Evolutionary conservation across 2,329 filamentous ascomycete genomes (phyloP).

Genomic region (Mycocentrospora acerina): DNA sequence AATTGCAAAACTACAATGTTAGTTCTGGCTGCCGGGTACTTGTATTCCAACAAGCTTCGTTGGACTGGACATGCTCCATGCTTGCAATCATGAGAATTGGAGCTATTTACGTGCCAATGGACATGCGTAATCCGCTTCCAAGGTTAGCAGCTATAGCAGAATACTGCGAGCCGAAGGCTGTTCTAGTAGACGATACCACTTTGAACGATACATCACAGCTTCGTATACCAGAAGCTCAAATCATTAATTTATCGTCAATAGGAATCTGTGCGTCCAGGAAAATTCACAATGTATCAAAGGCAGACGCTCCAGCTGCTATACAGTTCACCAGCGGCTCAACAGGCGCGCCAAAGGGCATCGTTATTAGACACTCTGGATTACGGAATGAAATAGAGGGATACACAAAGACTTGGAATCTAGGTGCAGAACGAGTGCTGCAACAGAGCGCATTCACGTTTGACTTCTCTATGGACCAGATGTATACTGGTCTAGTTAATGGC

Average conservation of each 20-base stretch:
- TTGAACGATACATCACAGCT: background rate
- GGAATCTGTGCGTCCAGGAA: no score
- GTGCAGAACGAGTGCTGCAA: no score
- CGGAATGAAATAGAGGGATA: constrained; percentile 47
- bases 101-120: constrained; percentile 41
- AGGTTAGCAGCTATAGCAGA: background rate
- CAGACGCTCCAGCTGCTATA: constrained; percentile 53
- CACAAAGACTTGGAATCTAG: no score
- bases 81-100: constrained; percentile 46
- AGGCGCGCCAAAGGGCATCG: constrained; percentile 57
- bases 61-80: constrained; percentile 42
- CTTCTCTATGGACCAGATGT: constrained; percentile 45
- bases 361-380: background rate
- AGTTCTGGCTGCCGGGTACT: background rate
- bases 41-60: constrained; percentile 44
- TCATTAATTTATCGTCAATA: no score
- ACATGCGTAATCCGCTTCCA: constrained; percentile 15
- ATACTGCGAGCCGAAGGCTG: background rate
- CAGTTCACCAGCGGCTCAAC: constrained; percentile 60
- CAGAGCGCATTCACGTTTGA: constrained; percentile 47
- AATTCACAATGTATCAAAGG: background rate
- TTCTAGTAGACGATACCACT: background rate
- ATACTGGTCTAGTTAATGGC: constrained; percentile 44
- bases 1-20: no score
- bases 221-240: background rate